A percentile compares a stretch with the other conserved stretches of the same genome.
These are phyloP conservation scores for Suillus ampliporus DNA, from an alignment of 768 basidiomycete genomes.

Conservation along the genomic window DNA sequence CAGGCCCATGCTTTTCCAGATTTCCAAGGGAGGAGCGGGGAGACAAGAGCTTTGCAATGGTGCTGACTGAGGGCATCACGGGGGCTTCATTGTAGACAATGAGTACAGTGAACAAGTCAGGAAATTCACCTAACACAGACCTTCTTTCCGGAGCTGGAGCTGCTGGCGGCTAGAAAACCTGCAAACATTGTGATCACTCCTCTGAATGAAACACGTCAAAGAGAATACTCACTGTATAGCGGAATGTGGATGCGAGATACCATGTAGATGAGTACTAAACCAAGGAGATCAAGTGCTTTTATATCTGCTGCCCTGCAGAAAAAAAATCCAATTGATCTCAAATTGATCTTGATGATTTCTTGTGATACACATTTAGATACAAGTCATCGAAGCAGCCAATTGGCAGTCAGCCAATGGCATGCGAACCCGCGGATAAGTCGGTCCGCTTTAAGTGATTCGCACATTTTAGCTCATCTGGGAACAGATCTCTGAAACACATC, in stretches of 20 bases:
- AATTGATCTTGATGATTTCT: not conserved
- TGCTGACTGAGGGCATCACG: not conserved
- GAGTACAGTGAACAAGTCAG: not conserved
- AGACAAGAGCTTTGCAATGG: not conserved
- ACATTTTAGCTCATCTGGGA: too few species aligned
- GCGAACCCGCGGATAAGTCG: too few species aligned
- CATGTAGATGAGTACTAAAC: not conserved
- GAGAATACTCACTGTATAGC: not conserved
- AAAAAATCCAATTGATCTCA: not conserved
- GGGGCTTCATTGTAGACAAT: constrained; percentile 7
- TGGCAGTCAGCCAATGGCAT: not conserved
- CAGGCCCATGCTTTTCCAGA: constrained; percentile 2
- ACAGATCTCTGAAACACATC: too few species aligned
- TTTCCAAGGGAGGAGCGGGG: not conserved
- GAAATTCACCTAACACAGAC: not conserved
- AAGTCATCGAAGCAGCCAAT: not conserved
- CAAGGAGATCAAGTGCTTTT: not conserved
- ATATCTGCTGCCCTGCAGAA: not conserved
- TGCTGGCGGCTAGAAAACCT: not conserved
- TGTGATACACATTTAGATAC: not conserved
- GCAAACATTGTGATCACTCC: not conserved
- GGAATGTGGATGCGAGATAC: not conserved
- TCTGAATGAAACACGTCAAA: not conserved
- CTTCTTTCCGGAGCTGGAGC: not conserved
- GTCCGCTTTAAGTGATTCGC: too few species aligned